These are phyloP conservation scores for Populus trichocarpa DNA, from an alignment of 441 rosid species.

Conservation along the genomic window DNA sequence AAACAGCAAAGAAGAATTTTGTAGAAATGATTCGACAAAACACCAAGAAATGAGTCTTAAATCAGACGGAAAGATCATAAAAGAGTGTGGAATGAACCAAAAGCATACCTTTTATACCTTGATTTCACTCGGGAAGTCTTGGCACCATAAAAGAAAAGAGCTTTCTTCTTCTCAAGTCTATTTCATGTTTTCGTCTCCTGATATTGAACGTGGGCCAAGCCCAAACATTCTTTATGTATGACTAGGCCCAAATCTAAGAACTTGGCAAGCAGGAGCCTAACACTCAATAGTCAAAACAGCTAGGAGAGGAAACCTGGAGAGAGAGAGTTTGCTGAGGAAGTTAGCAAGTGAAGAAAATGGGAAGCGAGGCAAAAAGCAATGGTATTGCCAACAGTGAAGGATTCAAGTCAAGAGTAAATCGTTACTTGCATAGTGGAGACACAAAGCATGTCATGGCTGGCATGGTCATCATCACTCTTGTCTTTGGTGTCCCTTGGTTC, in stretches of 20 bases:
- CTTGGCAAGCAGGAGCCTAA: too few species aligned
- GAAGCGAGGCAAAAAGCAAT: conserved; percentile 33
- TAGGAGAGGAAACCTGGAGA: neutral
- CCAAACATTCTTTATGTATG: neutral
- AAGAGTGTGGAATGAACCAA: neutral
- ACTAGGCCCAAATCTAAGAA: conserved; percentile 1
- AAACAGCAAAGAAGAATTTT: too few species aligned
- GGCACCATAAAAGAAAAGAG: neutral
- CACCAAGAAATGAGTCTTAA: neutral
- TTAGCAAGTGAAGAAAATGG: conserved; percentile 19
- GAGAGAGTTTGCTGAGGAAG: neutral
- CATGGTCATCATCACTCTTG: conserved; percentile 42
- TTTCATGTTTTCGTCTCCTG: neutral
- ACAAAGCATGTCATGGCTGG: conserved; percentile 84
- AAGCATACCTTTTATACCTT: neutral
- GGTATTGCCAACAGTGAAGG: conserved; percentile 29
- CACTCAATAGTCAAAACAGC: neutral
- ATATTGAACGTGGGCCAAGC: conserved; percentile 1
- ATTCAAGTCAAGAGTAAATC: conserved; percentile 54
- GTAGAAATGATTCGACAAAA: too few species aligned
- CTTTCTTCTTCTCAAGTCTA: neutral
- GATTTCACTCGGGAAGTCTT: neutral
- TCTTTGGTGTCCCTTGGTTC: conserved; percentile 55
- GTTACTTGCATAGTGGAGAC: conserved; percentile 67
- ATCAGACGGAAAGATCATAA: neutral